Base-by-base conservation (phyloP, 805 yeast species). In the Dipodascopsis uninucleata region DNA sequence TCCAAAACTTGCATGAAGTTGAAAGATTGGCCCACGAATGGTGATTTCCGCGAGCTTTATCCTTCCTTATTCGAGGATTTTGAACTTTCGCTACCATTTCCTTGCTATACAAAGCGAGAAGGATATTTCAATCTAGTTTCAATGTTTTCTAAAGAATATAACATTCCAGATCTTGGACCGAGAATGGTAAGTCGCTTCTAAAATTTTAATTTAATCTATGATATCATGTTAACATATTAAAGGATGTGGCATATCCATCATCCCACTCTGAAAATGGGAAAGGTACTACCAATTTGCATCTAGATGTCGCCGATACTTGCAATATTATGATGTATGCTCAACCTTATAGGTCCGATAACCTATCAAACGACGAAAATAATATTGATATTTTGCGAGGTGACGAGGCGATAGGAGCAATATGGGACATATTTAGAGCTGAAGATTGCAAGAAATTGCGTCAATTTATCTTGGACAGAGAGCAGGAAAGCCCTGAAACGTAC, bases 91-190 rank as follows among this genome's bases (percentile, higher is more conserved):
- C 24, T 50, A n/a, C 55, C 55, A 24, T 33, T 48, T 10, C 49
- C 52, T 2, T 25, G 29, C 14, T 50, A 47, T 31, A 50, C 55
- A 4, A 41, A 45, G 9, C 45, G 49, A 6, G 43, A 23, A 2
- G 55, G 55, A 12, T 47, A 36, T 25, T 26, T 43, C 33, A 50
- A 50, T 31, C 24, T 50, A 32, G 43, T 47, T 8, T 47, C 55
- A 4, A 31, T 42, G 48, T 46, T 49, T 26, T 51, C 54, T 7
- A 32, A 23, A n/a, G 52, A 41, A 8, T 47, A 25, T 32, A 45
- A 45, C 29, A 32, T 40, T 12, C 52, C 55, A 8, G 55, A 50
- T 25, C 45, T 47, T 5, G 55, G 55, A 6, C 55, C 53, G 24
- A 49, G 47, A 28, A 23, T 49, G 28, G 40, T 36, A 14, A 5